A percentile compares a stretch with the other conserved stretches of the same genome.
Evolutionary conservation across 345 rosid genomes (phyloP).

Genomic region (Anastatica hierochuntica): DNA sequence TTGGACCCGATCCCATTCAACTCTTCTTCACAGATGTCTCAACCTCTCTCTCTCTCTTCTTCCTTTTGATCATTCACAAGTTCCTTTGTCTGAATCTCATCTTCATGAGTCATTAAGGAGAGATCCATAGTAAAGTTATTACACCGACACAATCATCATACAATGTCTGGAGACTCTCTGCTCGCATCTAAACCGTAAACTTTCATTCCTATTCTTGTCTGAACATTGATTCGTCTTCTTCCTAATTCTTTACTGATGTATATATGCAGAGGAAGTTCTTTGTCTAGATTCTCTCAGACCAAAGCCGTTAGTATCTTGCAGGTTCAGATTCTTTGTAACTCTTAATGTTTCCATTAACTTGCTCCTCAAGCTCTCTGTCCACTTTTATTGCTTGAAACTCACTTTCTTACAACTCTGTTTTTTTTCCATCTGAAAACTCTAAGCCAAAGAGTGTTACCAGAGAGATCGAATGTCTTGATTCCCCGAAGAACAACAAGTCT

Average conservation of each 20-base stretch:
- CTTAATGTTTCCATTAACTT: background rate
- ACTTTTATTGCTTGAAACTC: background rate
- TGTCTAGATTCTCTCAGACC: constrained; percentile 16
- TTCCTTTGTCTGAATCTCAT: constrained; percentile 10
- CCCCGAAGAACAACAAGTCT: constrained; percentile 14
- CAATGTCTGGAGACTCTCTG: constrained; percentile 21
- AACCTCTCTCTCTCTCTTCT: constrained; percentile 12
- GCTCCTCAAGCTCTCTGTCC: too few species aligned
- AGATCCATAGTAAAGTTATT: constrained; percentile 1
- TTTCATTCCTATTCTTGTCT: background rate
- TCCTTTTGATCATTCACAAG: constrained; percentile 8
- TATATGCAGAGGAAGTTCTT: constrained; percentile 17
- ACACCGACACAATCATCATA: constrained; percentile 16
- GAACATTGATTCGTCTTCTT: background rate
- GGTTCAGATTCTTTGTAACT: too few species aligned
- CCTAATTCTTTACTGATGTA: background rate
- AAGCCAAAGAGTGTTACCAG: constrained; percentile 12
- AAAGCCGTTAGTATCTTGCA: constrained; percentile 5
- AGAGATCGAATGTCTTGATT: constrained; percentile 7
- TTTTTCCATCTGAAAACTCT: constrained; percentile 1
- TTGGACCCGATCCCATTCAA: constrained; percentile 28
- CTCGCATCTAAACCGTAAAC: constrained; percentile 18
- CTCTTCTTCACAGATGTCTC: constrained; percentile 24
- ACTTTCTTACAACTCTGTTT: constrained; percentile 10
- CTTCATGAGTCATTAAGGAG: constrained; percentile 6